Evolutionary conservation across 257 asterid genomes (phyloP).

Genomic region (Sherardia arvensis): DNA sequence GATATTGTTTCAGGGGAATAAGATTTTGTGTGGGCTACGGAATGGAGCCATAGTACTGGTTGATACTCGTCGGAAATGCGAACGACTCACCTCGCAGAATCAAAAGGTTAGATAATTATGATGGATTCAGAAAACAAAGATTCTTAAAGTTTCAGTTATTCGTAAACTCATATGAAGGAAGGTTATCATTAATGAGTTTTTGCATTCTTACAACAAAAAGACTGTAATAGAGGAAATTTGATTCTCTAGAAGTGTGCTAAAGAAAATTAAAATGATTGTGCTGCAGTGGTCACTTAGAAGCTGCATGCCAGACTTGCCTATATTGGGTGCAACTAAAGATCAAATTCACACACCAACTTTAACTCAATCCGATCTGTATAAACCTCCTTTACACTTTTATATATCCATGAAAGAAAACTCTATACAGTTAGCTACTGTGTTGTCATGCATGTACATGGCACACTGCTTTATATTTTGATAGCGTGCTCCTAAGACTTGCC

Average conservation of each 20-base stretch:
- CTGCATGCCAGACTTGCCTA: background rate
- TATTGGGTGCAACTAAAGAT: background rate
- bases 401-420: background rate
- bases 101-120: conserved; percentile 10
- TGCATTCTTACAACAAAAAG: too few relatives aligned
- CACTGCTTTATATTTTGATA: background rate
- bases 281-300: background rate
- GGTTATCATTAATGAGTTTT: background rate
- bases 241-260: background rate
- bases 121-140: conserved; percentile 15
- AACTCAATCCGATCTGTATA: background rate
- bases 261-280: background rate
- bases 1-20: conserved; percentile 44
- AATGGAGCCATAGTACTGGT: conserved; percentile 66
- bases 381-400: background rate
- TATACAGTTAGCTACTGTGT: background rate
- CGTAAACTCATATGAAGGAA: too few relatives aligned
- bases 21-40: conserved; percentile 73
- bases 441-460: background rate
- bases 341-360: background rate
- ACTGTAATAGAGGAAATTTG: background rate
- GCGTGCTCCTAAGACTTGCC: background rate
- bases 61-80: conserved; percentile 74
- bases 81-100: conserved; percentile 20
- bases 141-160: background rate